phyloP scores from a whole-genome alignment of 2,329 filamentous ascomycete species.

The Ophiostoma australiae region DNA sequence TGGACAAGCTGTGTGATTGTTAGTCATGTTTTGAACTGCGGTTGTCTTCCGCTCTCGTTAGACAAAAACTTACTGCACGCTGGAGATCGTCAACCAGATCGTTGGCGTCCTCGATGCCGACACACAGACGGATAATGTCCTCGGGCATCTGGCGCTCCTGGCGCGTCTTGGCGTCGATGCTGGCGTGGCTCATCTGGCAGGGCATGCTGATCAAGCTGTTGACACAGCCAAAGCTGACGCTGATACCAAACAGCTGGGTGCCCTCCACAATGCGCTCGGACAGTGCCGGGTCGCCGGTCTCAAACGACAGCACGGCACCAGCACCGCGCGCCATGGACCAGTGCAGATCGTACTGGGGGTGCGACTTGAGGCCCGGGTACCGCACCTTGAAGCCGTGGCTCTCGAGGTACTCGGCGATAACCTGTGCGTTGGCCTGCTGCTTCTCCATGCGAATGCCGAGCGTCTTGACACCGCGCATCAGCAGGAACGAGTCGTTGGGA shows the following conservation, averaged over 20 bases:
- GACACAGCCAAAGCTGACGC: constrained; percentile 95
- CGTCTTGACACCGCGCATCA: constrained; percentile 94
- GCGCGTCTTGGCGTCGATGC: constrained; percentile 91
- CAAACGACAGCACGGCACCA: constrained; percentile 90
- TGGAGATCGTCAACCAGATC: constrained; percentile 91
- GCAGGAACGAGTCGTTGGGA: constrained; percentile 91
- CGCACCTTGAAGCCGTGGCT: constrained; percentile 87
- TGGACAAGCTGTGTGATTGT: constrained; percentile 68
- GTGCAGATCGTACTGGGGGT: constrained; percentile 94
- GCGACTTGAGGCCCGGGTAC: constrained; percentile 88
- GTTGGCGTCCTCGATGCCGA: constrained; percentile 89
- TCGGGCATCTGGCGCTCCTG: constrained; percentile 88
- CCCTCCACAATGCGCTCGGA: constrained; percentile 94
- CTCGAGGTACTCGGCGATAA: constrained; percentile 89
- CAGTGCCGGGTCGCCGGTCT: constrained; percentile 78
- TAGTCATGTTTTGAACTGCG: background rate
- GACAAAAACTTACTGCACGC: constrained; percentile 65
- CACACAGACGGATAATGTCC: constrained; percentile 90
- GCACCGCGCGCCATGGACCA: constrained; percentile 92
- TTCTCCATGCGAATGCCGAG: constrained; percentile 98
- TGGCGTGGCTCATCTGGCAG: constrained; percentile 98
- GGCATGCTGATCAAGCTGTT: constrained; percentile 99
- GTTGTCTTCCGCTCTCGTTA: no score
- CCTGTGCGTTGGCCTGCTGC: constrained; percentile 87
- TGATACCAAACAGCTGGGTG: constrained; percentile 87